Evolutionary conservation across 192 early-diverging fungal genomes (phyloP).

Genomic region (Linderina pennispora): DNA sequence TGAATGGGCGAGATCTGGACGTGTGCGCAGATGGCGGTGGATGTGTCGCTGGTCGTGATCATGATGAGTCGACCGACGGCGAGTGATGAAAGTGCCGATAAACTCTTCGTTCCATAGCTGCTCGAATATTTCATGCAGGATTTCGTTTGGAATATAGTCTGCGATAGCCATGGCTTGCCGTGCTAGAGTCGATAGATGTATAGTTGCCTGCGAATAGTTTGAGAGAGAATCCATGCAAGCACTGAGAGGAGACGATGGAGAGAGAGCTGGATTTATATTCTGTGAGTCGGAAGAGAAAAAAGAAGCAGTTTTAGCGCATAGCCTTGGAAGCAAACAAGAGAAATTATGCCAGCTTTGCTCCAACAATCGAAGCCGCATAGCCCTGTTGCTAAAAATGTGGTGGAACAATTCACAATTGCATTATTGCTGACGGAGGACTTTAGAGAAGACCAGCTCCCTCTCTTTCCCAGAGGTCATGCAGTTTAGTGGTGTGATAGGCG

Average conservation of each 20-base stretch:
- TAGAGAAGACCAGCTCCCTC: too few relatives aligned
- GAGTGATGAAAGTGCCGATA: slow-evolving; percentile 9
- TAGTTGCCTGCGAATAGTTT: background rate
- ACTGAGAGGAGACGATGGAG: background rate
- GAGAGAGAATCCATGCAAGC: background rate
- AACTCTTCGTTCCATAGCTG: slow-evolving; percentile 23
- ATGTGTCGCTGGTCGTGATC: slow-evolving; percentile 37
- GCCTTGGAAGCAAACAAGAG: background rate
- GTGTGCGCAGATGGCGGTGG: slow-evolving; percentile 13
- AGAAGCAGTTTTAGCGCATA: slow-evolving; percentile 1
- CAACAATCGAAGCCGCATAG: too few relatives aligned
- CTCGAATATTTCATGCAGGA: slow-evolving; percentile 19
- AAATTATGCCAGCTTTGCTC: too few relatives aligned
- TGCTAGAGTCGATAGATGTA: too few relatives aligned
- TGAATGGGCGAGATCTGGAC: slow-evolving; percentile 14
- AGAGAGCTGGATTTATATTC: too few relatives aligned
- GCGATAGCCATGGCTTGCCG: background rate
- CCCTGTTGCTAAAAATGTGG: too few relatives aligned
- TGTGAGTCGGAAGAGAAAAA: background rate
- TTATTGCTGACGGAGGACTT: too few relatives aligned
- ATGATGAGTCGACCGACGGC: slow-evolving; percentile 9
- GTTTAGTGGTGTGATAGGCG: too few relatives aligned
- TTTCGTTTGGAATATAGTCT: slow-evolving; percentile 18
- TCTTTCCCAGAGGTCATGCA: too few relatives aligned
- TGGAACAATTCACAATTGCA: too few relatives aligned